A percentile compares a stretch with the other conserved stretches of the same genome.
Evolutionary conservation across 345 rosid species (phyloP).

Genomic region (Ceriops zippeliana): DNA sequence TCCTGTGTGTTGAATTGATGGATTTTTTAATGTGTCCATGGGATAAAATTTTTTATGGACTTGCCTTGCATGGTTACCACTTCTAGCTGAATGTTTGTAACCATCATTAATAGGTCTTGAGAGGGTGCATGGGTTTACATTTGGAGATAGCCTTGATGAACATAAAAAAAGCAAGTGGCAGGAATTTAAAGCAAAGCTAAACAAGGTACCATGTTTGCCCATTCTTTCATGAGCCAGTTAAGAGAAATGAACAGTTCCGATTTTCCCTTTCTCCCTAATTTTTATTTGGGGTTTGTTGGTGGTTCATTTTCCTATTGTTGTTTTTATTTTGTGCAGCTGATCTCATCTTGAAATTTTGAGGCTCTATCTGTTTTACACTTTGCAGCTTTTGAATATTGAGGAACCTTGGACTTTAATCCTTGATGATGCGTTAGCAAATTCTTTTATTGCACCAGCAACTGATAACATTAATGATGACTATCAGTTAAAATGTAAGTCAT

Average conservation of each 20-base stretch:
- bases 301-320: background rate
- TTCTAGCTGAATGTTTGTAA: background rate
- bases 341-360: too few relatives aligned
- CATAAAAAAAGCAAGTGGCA: conserved; percentile 62
- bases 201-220: conserved; percentile 45
- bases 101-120: conserved; percentile 59
- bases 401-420: conserved; percentile 76
- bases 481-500: conserved; percentile 67
- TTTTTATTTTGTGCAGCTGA: too few relatives aligned
- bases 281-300: background rate
- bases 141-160: conserved; percentile 86
- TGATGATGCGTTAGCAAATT: conserved; percentile 88
- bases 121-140: conserved; percentile 91
- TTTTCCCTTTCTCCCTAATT: background rate
- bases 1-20: too few relatives aligned
- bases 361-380: background rate
- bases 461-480: conserved; percentile 85
- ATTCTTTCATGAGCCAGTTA: background rate
- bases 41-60: too few relatives aligned
- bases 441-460: conserved; percentile 72
- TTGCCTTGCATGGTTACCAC: too few relatives aligned
- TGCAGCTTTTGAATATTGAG: conserved; percentile 65
- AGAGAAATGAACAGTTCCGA: background rate
- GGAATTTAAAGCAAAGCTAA: conserved; percentile 61
- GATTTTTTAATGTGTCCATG: too few relatives aligned